These are phyloP conservation scores for Nitzschia inconspicua DNA, from an alignment of 108 stramenopile genomes.

Conservation along the genomic window DNA sequence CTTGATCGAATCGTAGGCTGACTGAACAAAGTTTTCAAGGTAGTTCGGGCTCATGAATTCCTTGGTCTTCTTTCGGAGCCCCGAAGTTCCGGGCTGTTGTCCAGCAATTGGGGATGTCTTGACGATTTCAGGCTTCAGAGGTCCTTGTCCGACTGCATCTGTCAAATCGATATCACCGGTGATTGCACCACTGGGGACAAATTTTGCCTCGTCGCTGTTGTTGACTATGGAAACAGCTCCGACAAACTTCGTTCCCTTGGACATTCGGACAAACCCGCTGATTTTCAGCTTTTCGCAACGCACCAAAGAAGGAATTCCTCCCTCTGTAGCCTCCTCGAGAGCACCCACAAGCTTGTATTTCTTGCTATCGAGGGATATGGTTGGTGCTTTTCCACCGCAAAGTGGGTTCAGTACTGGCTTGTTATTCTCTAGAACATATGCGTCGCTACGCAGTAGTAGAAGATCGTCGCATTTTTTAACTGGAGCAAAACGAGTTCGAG, in stretches of 20 bases:
- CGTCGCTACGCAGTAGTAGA: slow-evolving; percentile 94
- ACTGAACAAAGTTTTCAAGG: slow-evolving; percentile 98
- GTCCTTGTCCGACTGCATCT: slow-evolving; percentile 78
- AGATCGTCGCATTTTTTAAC: slow-evolving; percentile 99
- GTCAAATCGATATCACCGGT: slow-evolving; percentile 88
- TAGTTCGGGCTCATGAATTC: slow-evolving; percentile 93
- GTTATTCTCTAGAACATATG: slow-evolving; percentile 85
- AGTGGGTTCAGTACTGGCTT: slow-evolving; percentile 89
- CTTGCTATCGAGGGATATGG: slow-evolving; percentile 90
- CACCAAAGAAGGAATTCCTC: slow-evolving; percentile 91
- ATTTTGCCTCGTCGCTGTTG: slow-evolving; percentile 88
- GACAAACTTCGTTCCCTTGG: slow-evolving; percentile 81
- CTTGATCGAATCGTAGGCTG: slow-evolving; percentile 90
- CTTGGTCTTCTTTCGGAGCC: slow-evolving; percentile 98
- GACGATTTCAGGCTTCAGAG: slow-evolving; percentile 72
- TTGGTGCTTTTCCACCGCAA: slow-evolving; percentile 81
- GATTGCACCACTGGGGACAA: slow-evolving; percentile 81
- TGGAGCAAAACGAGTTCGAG: slow-evolving; percentile 97
- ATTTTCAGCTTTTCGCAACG: slow-evolving; percentile 85
- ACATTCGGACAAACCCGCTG: slow-evolving; percentile 87
- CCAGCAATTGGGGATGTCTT: slow-evolving; percentile 90
- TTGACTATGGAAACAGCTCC: slow-evolving; percentile 87
- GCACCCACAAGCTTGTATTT: slow-evolving; percentile 79
- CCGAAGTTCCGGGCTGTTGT: slow-evolving; percentile 99
- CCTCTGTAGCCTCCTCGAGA: slow-evolving; percentile 85